Evolutionary conservation across 305 asterid species (phyloP), one percentile per base, ranked within the genome.

Genomic region (Fraxinus latifolia): DNA sequence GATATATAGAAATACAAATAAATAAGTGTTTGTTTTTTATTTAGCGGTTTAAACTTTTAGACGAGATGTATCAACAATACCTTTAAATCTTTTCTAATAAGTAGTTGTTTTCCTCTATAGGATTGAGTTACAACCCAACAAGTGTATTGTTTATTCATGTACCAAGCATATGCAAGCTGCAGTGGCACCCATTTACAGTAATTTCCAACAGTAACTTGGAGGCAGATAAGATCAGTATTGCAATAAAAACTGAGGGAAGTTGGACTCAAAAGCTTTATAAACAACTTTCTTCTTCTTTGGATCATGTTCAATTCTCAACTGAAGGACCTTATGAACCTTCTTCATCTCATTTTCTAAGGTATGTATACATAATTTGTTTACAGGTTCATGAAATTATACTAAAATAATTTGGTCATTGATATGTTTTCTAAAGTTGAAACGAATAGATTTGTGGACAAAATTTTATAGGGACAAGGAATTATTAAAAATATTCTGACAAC

Each of bases 241-340:
- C 74, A 4, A 81, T 89, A 25, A 87, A 84, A 79, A 77, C 78
- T 8, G 62, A 71, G 14, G 92, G 92, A 11, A 84, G 85, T 76
- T 89, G 90, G 90, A 82, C 88, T 68, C 79, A 42, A 27, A 89
- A 89, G 84, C 88, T 92, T 31, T 83, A 85, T 74, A 53, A 77
- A 36, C 88, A 86, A 27, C 91, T 92, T 36, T 89, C 89, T 23
- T 83, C 87, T 0, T 76, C 89, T 42, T 29, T 68, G 75, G 75
- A 70, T 70, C 75, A 70, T 70, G 5, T 31, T 70, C 75, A 70
- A 31, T 12, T 36, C 29, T 90, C 94, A 37, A 87, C 90, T 7
- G 97, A 92, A 85, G 95, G 95, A 80, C 97, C 97, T 19, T 90
- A 91, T 33, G 94, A 89, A 32, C 95, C 95, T 36, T 71, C 87